Evolutionary conservation across 2,329 filamentous ascomycete species (phyloP), one percentile per base, ranked within the genome.

Genomic region (Fusarium udum): DNA sequence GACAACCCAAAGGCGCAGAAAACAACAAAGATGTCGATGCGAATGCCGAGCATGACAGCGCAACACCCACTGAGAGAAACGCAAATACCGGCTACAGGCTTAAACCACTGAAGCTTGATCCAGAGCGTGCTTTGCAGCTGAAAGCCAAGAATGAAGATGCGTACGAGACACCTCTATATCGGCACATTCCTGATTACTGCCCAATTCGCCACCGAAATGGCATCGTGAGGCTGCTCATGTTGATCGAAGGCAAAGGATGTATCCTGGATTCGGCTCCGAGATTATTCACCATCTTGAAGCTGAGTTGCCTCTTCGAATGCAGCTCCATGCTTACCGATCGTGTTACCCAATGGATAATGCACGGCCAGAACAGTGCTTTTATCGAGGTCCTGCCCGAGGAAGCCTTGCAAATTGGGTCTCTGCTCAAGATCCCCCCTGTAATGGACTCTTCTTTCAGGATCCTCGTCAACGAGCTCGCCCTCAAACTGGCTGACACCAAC

Each of bases 381-480:
- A 84, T 92, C 20, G 90, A 93, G 73, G 82, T 90, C 11, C 85
- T 92, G 40, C 88, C 91, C 0, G 91, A 93, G 73, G 86, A 89
- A 58, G 82, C 87, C 13, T 84, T 92, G 37, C 85, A 86, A 28
- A 88, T 93, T 13, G 90, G 86, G 10, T 85, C 85, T 71, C 80
- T 80, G 7, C 74, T 90, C 11, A 70, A 85, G 64, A 81, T 85
- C 15, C 77, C 81, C 0, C 78, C 82, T 18, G 76, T 90, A 4
- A 81, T 85, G 1, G 84, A 84, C 37, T 77, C 81, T 26, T 83
- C 90, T 1, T 92, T 92, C 72, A 83, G 85, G 16, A 86, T 92
- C 32, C 83, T 93, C 9, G 90, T 92, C 28, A 89, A 87, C 24
- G 91, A 93, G 75, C 84, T 87, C 58, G 90, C 90, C 7, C 76